phyloP scores from a whole-genome alignment of 306 rosid genomes.

The Medicago ruthenica region DNA sequence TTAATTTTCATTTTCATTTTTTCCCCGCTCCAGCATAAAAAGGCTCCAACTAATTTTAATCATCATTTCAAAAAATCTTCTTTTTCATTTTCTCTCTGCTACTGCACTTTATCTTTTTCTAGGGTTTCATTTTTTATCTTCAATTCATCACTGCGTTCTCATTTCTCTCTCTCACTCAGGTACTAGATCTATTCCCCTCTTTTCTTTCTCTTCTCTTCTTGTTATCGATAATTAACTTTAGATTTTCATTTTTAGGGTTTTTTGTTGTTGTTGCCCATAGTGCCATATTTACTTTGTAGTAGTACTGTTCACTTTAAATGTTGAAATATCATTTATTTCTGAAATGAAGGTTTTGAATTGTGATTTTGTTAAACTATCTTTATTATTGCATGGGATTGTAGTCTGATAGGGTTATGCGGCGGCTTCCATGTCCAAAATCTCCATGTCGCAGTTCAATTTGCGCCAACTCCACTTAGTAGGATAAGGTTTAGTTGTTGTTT shows the following conservation, averaged over 20 bases:
- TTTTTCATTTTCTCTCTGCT: background rate
- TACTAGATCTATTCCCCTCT: background rate
- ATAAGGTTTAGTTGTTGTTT: background rate
- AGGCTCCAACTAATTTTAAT: conserved; percentile 6
- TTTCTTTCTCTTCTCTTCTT: background rate
- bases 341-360: background rate
- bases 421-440: background rate
- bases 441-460: background rate
- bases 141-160: conserved; percentile 8
- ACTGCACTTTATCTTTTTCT: conserved; percentile 23
- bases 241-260: conserved; percentile 26
- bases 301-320: conserved; percentile 3
- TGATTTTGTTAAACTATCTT: no score
- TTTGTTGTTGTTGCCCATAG: background rate
- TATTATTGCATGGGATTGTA: background rate
- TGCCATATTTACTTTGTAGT: no score
- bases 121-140: conserved; percentile 42
- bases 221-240: conserved; percentile 17
- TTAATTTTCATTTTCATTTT: conserved; percentile 40
- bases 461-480: no score
- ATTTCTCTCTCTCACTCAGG: conserved; percentile 40
- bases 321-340: background rate
- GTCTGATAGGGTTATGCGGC: background rate
- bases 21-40: conserved; percentile 40
- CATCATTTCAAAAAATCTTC: conserved; percentile 11